A percentile compares a stretch with the other conserved stretches of the same genome.
Conservation (phyloP, 2,329 filamentous ascomycete species). For the Fusarium praegraminearum region DNA sequence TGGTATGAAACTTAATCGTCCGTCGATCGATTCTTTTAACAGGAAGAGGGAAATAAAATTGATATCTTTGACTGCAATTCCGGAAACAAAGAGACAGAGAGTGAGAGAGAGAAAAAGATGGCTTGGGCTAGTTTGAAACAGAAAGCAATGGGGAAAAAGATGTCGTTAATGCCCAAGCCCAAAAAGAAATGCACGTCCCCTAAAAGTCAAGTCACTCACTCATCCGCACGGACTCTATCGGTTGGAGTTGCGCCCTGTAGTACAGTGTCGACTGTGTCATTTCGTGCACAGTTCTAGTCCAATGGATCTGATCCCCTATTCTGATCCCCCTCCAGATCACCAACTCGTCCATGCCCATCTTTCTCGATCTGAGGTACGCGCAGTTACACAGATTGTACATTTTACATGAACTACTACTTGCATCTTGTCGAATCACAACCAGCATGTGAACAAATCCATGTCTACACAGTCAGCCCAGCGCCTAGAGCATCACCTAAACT, state of each 20-base stretch:
- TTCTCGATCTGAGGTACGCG: neutral
- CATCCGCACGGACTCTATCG: constrained; percentile 34
- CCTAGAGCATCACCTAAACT: constrained; percentile 34
- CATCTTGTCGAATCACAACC: constrained; percentile 7
- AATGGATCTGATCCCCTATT: constrained; percentile 30
- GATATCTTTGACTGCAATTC: neutral
- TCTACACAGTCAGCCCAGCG: constrained; percentile 19
- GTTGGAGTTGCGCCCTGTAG: constrained; percentile 16
- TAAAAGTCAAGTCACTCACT: constrained; percentile 4
- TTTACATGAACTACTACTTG: neutral
- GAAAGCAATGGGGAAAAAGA: constrained; percentile 21
- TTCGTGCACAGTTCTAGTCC: constrained; percentile 19
- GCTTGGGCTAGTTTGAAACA: constrained; percentile 49
- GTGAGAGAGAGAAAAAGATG: constrained; percentile 6
- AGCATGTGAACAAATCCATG: neutral
- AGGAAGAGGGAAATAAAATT: neutral
- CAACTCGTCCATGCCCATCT: neutral
- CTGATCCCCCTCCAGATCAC: constrained; percentile 18
- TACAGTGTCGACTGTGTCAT: constrained; percentile 27
- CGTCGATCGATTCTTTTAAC: neutral
- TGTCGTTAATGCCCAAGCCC: constrained; percentile 31
- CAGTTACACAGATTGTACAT: neutral
- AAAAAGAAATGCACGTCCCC: constrained; percentile 33
- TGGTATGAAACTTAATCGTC: neutral
- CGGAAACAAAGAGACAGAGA: neutral